Base-by-base conservation (phyloP, 805 yeast species). In the Candida krabiensis region DNA sequence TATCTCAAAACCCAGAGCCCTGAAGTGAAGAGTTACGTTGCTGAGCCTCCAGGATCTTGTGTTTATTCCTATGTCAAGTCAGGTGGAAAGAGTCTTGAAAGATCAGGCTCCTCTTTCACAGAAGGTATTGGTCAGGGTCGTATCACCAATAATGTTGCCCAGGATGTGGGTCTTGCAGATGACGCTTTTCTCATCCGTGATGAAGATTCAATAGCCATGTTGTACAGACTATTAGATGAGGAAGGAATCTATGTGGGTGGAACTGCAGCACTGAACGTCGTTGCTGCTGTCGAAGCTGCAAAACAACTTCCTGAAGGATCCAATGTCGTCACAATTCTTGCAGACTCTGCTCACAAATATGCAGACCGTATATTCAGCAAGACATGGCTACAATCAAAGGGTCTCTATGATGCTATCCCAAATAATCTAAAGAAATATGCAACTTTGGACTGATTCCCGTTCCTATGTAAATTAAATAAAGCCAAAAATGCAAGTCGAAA, bases 41-140 rank as follows among this genome's bases (percentile, higher is more conserved):
- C 97, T 1, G 97, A 90, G 62, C 96, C 97, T 16, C 96, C 96
- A 11, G 96, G 97, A 41, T 82, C 93, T 3, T 86, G 85, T 34
- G 71, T 90, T 31, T 86, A 86, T 66, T 77, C 88, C 8, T 88
- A 82, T 57, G 79, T 90, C 43, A 80, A 77, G 44, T 70, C 85
- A 4, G 78, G 80, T 13, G 91, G 91, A 22, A 68, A 81, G 56
- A 71, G 75, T 9, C 64, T 83, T 40, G 87, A 79, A 29, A 76
- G 89, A 53, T 71, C 75, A 1, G 97, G 97, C 21, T 78, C 87
- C 3, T 84, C 95, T 0, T 88, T 90, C 62, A 90, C 96, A 19
- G 97, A 90, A 66, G 97, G 97, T 22, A 88, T 90, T 65, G 97
- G 97, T 19, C 97, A 90, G 65, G 96, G 96, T 32, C 75, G 97